Evolutionary conservation across 768 basidiomycete species (phyloP).

Genomic region (Russula sp.): DNA sequence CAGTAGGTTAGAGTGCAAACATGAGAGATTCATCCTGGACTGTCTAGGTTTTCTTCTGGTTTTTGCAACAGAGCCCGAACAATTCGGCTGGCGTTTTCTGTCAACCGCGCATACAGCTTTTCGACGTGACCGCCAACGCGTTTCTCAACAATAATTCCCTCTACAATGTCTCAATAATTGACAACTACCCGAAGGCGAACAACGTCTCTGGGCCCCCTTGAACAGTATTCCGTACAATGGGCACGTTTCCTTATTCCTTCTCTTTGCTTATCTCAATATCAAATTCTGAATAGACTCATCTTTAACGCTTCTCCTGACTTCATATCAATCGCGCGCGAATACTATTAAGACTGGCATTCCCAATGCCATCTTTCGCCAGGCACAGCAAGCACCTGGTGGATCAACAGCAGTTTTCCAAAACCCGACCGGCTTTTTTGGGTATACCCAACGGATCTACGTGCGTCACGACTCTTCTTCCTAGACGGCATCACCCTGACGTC

Average conservation of each 20-base stretch:
- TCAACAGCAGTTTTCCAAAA: slow-evolving; percentile 47
- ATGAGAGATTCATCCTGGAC: background rate
- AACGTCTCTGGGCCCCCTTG: slow-evolving; percentile 50
- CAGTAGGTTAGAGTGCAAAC: background rate
- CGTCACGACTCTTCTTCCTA: background rate
- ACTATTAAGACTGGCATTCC: slow-evolving; percentile 54
- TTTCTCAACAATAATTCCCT: slow-evolving; percentile 46
- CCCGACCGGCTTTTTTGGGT: slow-evolving; percentile 50
- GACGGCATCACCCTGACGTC: background rate
- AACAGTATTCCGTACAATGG: slow-evolving; percentile 57
- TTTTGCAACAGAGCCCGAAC: slow-evolving; percentile 40
- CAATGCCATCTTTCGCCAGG: slow-evolving; percentile 56
- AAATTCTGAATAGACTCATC: slow-evolving; percentile 21
- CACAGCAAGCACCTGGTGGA: slow-evolving; percentile 44
- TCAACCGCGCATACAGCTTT: slow-evolving; percentile 47
- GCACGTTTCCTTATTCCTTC: slow-evolving; percentile 36
- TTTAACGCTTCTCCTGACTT: slow-evolving; percentile 35
- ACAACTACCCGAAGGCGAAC: slow-evolving; percentile 41
- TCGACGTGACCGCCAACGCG: slow-evolving; percentile 44
- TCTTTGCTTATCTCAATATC: background rate
- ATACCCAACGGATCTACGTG: slow-evolving; percentile 53
- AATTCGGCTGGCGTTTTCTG: slow-evolving; percentile 52
- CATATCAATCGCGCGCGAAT: slow-evolving; percentile 50
- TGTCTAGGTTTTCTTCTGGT: slow-evolving; percentile 61
- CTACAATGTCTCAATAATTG: slow-evolving; percentile 38